phyloP scores from a whole-genome alignment of 2,329 filamentous ascomycete genomes.

The Pseudogymnoascus sp. region DNA sequence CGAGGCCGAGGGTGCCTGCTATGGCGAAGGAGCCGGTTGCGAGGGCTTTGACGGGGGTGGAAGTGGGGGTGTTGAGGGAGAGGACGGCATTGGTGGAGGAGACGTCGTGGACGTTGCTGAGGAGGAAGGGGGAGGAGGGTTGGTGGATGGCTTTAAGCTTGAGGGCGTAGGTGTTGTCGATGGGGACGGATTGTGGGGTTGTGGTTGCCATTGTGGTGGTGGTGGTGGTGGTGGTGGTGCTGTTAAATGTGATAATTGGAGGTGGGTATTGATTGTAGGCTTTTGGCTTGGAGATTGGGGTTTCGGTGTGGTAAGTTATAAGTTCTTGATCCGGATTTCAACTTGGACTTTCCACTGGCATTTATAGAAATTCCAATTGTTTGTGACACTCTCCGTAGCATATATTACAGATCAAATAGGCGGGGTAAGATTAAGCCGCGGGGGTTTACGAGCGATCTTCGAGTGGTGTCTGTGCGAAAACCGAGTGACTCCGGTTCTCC shows the following conservation, averaged over 20 bases:
- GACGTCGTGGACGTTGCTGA: constrained; percentile 49
- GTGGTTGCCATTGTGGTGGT: neutral
- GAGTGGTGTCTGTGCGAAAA: neutral
- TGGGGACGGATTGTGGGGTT: neutral
- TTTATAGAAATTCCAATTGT: neutral
- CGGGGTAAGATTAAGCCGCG: neutral
- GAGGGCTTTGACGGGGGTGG: constrained; percentile 11
- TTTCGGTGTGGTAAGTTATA: neutral
- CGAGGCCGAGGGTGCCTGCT: constrained; percentile 36
- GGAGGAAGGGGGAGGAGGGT: constrained; percentile 42
- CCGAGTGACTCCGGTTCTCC: neutral
- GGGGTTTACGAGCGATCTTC: neutral
- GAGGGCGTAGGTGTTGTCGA: constrained; percentile 17
- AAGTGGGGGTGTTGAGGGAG: constrained; percentile 31
- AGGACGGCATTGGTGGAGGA: constrained; percentile 39
- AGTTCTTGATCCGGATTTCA: neutral
- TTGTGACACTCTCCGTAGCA: neutral
- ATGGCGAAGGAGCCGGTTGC: constrained; percentile 38
- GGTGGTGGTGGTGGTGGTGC: neutral
- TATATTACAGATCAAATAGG: neutral
- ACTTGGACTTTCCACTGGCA: neutral
- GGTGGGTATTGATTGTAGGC: neutral
- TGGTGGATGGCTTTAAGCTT: constrained; percentile 38
- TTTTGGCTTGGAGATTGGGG: neutral
- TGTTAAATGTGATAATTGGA: neutral